These are phyloP conservation scores for Acacia concinna DNA, from an alignment of 331 rosid genomes.

Conservation along the genomic window DNA sequence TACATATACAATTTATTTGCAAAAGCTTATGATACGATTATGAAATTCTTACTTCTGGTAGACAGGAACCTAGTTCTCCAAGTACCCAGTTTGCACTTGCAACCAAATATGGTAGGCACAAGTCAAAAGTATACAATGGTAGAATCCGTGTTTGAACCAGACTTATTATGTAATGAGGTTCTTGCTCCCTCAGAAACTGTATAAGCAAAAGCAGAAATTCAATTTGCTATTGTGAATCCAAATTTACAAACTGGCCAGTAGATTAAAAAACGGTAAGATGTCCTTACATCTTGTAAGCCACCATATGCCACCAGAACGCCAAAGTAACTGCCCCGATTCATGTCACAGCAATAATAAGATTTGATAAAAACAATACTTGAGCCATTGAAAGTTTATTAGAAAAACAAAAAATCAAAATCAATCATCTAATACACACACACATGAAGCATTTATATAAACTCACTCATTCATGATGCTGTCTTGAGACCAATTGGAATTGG, in stretches of 20 bases:
- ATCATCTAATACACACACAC: constrained; percentile 2
- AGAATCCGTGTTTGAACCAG: constrained; percentile 63
- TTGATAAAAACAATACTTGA: constrained; percentile 4
- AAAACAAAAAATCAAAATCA: constrained; percentile 12
- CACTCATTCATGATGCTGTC: constrained; percentile 58
- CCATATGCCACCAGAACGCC: constrained; percentile 88
- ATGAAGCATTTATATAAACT: constrained; percentile 41
- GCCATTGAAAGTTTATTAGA: background rate
- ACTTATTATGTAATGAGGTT: constrained; percentile 52
- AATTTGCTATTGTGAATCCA: constrained; percentile 10
- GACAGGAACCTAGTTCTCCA: constrained; percentile 86
- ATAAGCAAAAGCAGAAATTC: constrained; percentile 16
- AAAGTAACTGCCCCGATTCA: constrained; percentile 64
- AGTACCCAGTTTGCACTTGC: constrained; percentile 95
- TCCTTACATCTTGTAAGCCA: constrained; percentile 80
- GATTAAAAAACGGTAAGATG: constrained; percentile 36
- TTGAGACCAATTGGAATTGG: constrained; percentile 52
- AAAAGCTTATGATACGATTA: constrained; percentile 33
- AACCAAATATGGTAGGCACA: constrained; percentile 58
- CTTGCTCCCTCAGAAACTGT: constrained; percentile 86
- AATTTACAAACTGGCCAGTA: constrained; percentile 4
- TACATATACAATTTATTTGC: background rate
- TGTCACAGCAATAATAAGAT: constrained; percentile 24
- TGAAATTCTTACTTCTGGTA: constrained; percentile 66
- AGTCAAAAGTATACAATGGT: constrained; percentile 58